These are phyloP conservation scores for Perkinsus olseni DNA, from an alignment of 169 alveolate species.

Conservation along the genomic window DNA sequence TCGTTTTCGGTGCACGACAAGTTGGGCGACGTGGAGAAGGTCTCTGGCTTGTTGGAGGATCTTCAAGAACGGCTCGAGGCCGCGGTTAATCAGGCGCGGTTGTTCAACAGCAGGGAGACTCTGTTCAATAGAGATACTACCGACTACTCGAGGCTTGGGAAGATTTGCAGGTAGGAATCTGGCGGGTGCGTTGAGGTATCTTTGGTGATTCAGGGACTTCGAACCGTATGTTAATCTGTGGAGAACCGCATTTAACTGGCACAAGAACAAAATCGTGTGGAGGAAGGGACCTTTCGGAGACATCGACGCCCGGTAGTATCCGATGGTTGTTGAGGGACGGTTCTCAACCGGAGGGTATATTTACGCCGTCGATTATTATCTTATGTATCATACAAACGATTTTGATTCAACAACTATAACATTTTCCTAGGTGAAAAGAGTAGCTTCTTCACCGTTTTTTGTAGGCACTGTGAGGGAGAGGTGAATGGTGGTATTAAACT, in stretches of 20 bases:
- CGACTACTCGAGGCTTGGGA: constrained; percentile 65
- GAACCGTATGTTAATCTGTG: constrained; percentile 80
- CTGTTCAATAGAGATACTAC: constrained; percentile 72
- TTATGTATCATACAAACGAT: no score
- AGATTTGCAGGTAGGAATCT: background rate
- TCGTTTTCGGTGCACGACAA: background rate
- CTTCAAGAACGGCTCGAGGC: constrained; percentile 59
- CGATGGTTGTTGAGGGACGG: no score
- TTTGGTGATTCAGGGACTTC: constrained; percentile 58
- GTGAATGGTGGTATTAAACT: constrained; percentile 18
- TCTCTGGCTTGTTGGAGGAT: constrained; percentile 56
- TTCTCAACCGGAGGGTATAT: no score
- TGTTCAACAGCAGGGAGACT: constrained; percentile 70
- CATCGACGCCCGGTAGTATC: constrained; percentile 58
- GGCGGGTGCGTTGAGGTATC: background rate
- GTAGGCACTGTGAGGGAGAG: constrained; percentile 60
- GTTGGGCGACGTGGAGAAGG: constrained; percentile 42
- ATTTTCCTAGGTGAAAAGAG: no score
- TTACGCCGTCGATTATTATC: no score
- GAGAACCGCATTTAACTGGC: constrained; percentile 76
- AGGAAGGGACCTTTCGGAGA: constrained; percentile 65
- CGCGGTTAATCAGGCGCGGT: constrained; percentile 66
- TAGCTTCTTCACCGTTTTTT: no score
- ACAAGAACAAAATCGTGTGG: constrained; percentile 60
- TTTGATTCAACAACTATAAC: no score